Base-by-base conservation (phyloP, 1,284 basidiomycete genomes). In the Pseudozyma thailandica region DNA sequence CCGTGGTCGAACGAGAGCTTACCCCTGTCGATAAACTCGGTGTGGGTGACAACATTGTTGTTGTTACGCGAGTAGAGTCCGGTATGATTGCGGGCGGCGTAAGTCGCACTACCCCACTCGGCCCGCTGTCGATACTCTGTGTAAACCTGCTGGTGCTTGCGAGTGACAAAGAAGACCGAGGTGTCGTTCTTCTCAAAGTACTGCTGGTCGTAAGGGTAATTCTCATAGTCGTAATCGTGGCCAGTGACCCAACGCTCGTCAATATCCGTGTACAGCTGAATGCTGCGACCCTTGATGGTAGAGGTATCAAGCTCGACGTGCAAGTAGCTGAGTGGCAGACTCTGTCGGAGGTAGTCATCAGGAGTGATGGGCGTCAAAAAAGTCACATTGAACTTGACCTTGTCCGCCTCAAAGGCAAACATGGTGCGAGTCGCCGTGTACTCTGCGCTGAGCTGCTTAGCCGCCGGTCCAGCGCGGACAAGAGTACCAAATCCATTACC, bases 311-410 rank as follows among this genome's bases (percentile, higher is more conserved):
- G 58, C 39, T 77, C 71, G 43, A 82, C 60, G 33, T 81, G 71
- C 38, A 81, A 44, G 63, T 82, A 82, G 65, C 72, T 77, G 16
- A 81, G 66, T 18, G 80, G 79, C 43, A 81, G 48, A 56, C 73
- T 79, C 50, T 82, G 78, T 26, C 80, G 65, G 18, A 81, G 53
- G 35, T 75, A 76, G 57, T 82, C 79, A 44, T 78, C 50, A 6
- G 75, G 73, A 39, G 72, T 73, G 70, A 81, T 72, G 18, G 79
- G 79, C 20, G 78, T 80, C 41, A 82, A 49, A 58, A 82, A 82
- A 16, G 75, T 79, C 39, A 77, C 80, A 43, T 65, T 76, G 71
- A 82, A 82, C 13, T 31, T 42, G 38, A 82, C 63, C 38, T 64
- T 63, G 38, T 60, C 78, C 33, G 79, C 80, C 18, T 77, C 64